Evolutionary conservation across 2,329 filamentous ascomycete genomes (phyloP).

Genomic region (Aspergillus oerlinghausenensis): DNA sequence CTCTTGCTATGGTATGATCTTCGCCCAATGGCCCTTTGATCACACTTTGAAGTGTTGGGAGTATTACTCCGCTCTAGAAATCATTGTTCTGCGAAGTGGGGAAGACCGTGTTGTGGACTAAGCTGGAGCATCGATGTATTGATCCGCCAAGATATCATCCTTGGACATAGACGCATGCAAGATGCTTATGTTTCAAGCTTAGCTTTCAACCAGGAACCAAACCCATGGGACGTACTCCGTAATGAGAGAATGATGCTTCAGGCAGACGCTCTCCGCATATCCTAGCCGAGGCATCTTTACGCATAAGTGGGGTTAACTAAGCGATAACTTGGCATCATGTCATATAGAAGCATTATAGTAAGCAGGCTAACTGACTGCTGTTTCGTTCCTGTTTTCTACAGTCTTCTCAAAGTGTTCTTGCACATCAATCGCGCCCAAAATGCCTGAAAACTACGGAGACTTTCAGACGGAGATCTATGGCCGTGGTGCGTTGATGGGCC

Average conservation of each 20-base stretch:
- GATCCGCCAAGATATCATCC: not conserved
- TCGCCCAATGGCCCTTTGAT: no score
- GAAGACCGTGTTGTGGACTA: no score
- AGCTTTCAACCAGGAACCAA: not conserved
- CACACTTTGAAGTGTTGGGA: no score
- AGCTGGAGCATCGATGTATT: no score
- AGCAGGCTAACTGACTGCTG: no score
- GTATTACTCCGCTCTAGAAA: no score
- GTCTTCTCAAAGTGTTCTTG: no score
- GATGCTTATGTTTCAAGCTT: not conserved
- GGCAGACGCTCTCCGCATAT: not conserved
- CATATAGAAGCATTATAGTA: not conserved
- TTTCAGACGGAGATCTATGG: slow-evolving; percentile 49
- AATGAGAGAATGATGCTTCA: not conserved
- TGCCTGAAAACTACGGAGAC: slow-evolving; percentile 40
- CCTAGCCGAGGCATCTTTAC: not conserved
- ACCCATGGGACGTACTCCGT: not conserved
- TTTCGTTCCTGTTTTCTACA: no score
- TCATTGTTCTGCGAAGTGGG: no score
- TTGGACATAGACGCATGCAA: no score
- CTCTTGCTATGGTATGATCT: no score
- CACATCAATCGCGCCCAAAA: slow-evolving; percentile 8
- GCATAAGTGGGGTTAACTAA: not conserved
- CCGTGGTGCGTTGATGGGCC: slow-evolving; percentile 48
- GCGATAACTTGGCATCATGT: not conserved